These are phyloP conservation scores for Heliamphora exappendiculata DNA, from an alignment of 148 eudicot species.

Conservation along the genomic window DNA sequence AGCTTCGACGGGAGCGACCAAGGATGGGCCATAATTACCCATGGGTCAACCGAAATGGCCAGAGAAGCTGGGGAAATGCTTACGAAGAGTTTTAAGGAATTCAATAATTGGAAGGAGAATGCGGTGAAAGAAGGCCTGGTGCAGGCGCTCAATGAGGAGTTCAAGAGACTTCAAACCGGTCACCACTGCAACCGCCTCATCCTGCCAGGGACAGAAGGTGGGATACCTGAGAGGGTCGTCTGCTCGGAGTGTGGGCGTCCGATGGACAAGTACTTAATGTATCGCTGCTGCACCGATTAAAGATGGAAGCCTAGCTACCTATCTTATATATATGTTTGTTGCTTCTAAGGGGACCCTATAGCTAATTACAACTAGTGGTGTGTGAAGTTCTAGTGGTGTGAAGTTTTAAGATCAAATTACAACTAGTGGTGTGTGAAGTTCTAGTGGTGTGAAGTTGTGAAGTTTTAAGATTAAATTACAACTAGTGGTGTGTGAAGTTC, in stretches of 20 bases:
- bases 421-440: too few species aligned
- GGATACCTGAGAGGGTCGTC: conserved; percentile 41
- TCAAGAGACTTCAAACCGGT: conserved; percentile 46
- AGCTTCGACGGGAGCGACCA: conserved; percentile 67
- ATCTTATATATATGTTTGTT: neutral
- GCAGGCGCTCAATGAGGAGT: conserved; percentile 42
- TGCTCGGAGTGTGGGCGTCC: conserved; percentile 75
- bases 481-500: too few species aligned
- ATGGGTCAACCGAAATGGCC: conserved; percentile 46
- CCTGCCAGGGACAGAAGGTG: conserved; percentile 56
- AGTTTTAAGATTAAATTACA: too few species aligned
- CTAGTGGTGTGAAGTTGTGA: too few species aligned
- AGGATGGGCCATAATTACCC: conserved; percentile 72
- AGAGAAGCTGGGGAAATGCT: conserved; percentile 42
- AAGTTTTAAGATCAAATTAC: too few species aligned
- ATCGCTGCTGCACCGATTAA: conserved; percentile 82
- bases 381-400: too few species aligned
- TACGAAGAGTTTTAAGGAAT: conserved; percentile 30
- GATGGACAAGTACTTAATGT: conserved; percentile 92
- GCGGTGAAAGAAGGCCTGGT: conserved; percentile 47
- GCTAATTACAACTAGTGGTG: too few species aligned
- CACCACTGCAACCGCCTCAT: conserved; percentile 79
- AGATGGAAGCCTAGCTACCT: neutral
- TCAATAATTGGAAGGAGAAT: conserved; percentile 40
- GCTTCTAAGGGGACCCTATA: too few species aligned